Base-by-base conservation (phyloP, 306 rosid species). In the Prunus persica region DNA sequence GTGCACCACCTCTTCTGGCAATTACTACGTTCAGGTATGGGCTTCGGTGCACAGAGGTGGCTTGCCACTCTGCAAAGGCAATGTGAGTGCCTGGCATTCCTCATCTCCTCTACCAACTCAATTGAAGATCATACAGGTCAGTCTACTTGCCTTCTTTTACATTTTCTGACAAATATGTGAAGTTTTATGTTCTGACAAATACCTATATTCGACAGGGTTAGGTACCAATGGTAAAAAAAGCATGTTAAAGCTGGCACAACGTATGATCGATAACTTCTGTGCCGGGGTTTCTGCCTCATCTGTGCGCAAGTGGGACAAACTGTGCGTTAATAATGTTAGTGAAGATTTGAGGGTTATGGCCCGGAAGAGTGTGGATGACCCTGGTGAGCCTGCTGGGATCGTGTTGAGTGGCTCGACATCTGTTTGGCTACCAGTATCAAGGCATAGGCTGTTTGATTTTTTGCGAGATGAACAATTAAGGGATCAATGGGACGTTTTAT, bases 21-120 rank as follows among this genome's bases (percentile, higher is more conserved):
- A 1, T 34, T 87, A 77, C 50, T 95, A 13, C 81, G 69, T 76
- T 83, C 89, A 0, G 97, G 98, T 65, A 43, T 85, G 27, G 98
- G 90, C 71, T 95, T 86, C 25, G 98, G 98, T 38, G 94, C 97
- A 20, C 88, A 90, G 15, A 83, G 93, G 82, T 95, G 98, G 97
- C 83, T 95, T 22, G 86, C 96, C 70, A 86, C 93, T 74, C 96
- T 95, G 65, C 91, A 82, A 80, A 88, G 98, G 76, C 91, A 87
- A 55, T 92, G 92, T 43, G 96, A 95, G 20, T 79, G 85, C 80
- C 65, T 92, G 81, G 83, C 91, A 19, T 66, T 80, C 70, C 84
- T 88, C 63, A 69, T 83, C 78, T 74, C 97, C n/a, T 83, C 91
- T 64, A 46, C 88, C 11, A 8, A 64, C 32, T 79, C 84, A 51